Conservation (phyloP, 116 monocot species). For the Posidonia oceanica region DNA sequence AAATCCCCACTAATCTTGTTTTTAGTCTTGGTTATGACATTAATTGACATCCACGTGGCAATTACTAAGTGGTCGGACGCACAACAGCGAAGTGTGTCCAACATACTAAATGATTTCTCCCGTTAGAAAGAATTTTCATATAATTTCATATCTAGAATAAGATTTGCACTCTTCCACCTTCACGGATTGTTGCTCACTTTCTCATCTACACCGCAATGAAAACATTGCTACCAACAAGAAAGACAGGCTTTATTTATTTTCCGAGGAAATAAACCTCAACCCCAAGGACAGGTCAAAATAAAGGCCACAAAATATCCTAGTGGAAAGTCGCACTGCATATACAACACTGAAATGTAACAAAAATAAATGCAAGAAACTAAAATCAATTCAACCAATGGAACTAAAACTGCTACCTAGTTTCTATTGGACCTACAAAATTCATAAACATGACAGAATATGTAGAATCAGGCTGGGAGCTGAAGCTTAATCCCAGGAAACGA, state of each 20-base stretch:
- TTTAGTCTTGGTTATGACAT: too few species aligned
- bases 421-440: neutral
- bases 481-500: constrained; percentile 63
- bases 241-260: neutral
- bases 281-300: neutral
- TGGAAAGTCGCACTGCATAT: neutral
- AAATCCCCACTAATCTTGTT: too few species aligned
- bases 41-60: too few species aligned
- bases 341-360: neutral
- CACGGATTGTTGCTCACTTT: too few species aligned
- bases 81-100: too few species aligned
- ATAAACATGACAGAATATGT: neutral
- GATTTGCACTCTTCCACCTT: too few species aligned
- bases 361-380: neutral
- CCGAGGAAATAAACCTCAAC: neutral
- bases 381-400: neutral
- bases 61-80: too few species aligned
- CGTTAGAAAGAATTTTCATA: too few species aligned
- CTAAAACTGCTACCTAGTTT: neutral
- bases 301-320: neutral
- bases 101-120: too few species aligned
- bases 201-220: too few species aligned
- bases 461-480: constrained; percentile 10
- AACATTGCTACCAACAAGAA: too few species aligned
- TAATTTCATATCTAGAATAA: too few species aligned